These are phyloP conservation scores for Chloroidium sp. DNA, from an alignment of 163 green algal genomes.

Conservation along the genomic window DNA sequence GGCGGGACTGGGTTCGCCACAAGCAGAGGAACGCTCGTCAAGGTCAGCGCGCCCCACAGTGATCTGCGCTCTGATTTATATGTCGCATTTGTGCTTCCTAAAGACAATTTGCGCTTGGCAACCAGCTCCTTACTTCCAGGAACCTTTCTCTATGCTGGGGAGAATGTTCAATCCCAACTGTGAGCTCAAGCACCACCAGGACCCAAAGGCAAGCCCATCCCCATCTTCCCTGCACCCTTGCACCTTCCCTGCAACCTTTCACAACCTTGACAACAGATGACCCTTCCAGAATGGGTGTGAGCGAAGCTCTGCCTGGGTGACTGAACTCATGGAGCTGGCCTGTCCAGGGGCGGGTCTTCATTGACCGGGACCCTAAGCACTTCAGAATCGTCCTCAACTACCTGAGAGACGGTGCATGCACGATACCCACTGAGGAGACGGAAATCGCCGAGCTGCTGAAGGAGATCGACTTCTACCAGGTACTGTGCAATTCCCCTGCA, in stretches of 20 bases:
- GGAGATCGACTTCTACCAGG: slow-evolving; percentile 24
- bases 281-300: neutral
- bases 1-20: too few relatives aligned
- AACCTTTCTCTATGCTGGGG: slow-evolving; percentile 18
- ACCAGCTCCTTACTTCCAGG: slow-evolving; percentile 3
- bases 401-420: slow-evolving; percentile 17
- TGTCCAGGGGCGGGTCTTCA: slow-evolving; percentile 17
- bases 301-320: neutral
- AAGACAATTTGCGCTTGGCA: neutral
- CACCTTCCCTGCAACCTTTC: too few relatives aligned
- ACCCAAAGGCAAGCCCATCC: slow-evolving; percentile 7
- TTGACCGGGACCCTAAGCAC: slow-evolving; percentile 22
- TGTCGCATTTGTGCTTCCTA: too few relatives aligned
- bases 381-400: slow-evolving; percentile 27
- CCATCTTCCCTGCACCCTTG: too few relatives aligned
- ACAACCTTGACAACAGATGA: neutral
- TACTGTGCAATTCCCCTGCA: neutral
- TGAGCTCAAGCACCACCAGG: neutral
- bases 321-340: neutral
- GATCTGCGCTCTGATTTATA: too few relatives aligned
- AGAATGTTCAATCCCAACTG: slow-evolving; percentile 12
- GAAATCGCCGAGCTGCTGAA: slow-evolving; percentile 14
- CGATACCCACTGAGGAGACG: slow-evolving; percentile 4
- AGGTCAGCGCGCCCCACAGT: too few relatives aligned
- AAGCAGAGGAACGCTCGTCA: too few relatives aligned